phyloP scores from a whole-genome alignment of 2,329 filamentous ascomycete species.

The Neoscytalidium dimidiatum region DNA sequence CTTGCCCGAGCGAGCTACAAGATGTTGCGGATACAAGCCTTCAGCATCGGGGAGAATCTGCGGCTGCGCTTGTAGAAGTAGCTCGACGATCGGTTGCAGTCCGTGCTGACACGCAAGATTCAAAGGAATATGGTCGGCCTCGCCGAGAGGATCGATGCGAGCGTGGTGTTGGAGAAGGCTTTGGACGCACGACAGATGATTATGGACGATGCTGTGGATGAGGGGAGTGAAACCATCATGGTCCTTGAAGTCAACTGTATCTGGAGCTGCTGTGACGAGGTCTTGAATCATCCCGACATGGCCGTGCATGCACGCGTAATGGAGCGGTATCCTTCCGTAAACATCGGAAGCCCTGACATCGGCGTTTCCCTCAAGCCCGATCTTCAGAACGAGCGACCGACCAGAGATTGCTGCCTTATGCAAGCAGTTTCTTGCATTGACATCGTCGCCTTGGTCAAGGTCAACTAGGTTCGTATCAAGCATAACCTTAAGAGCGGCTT shows the following conservation, averaged over 20 bases:
- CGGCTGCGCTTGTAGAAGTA: conserved; percentile 79
- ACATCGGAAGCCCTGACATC: conserved; percentile 82
- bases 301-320: conserved; percentile 96
- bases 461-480: conserved; percentile 82
- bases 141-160: conserved; percentile 81
- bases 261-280: conserved; percentile 67
- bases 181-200: conserved; percentile 77
- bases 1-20: conserved; percentile 87
- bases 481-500: conserved; percentile 73
- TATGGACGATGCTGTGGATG: conserved; percentile 92
- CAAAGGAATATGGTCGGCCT: conserved; percentile 88
- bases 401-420: conserved; percentile 97
- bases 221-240: conserved; percentile 97
- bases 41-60: conserved; percentile 91
- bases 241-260: conserved; percentile 84
- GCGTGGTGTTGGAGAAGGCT: conserved; percentile 75
- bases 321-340: conserved; percentile 88
- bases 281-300: conserved; percentile 79
- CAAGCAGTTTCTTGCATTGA: conserved; percentile 94
- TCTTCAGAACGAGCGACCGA: conserved; percentile 73
- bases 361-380: conserved; percentile 74
- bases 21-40: conserved; percentile 93
- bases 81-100: conserved; percentile 78
- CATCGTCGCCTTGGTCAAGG: conserved; percentile 92
- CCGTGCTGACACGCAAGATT: conserved; percentile 96